These are phyloP conservation scores for Candida sithepensis DNA, from an alignment of 805 yeast genomes.

Conservation along the genomic window DNA sequence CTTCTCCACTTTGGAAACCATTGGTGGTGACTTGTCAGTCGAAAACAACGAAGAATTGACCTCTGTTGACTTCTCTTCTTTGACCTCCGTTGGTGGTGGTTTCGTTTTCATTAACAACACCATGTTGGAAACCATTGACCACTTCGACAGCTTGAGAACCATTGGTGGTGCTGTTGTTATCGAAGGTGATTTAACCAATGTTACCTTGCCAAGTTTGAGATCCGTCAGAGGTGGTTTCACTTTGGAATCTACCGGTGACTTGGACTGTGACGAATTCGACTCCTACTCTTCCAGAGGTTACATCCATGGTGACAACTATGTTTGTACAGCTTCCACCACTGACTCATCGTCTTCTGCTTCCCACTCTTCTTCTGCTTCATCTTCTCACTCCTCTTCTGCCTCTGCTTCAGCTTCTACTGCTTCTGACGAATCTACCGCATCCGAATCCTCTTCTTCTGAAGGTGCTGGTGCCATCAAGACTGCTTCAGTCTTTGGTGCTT, in stretches of 20 bases:
- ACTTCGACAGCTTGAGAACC: conserved; percentile 68
- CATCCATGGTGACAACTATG: conserved; percentile 83
- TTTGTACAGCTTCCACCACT: conserved; percentile 61
- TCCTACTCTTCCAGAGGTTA: conserved; percentile 69
- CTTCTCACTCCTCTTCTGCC: conserved; percentile 24
- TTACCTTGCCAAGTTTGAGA: conserved; percentile 67
- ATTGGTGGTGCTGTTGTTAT: conserved; percentile 88
- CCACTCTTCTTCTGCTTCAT: conserved; percentile 22
- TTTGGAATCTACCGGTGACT: conserved; percentile 70
- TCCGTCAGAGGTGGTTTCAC: conserved; percentile 91
- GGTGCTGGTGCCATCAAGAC: conserved; percentile 26
- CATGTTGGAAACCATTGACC: conserved; percentile 57
- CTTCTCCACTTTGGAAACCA: conserved; percentile 48
- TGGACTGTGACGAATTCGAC: conserved; percentile 78
- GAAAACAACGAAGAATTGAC: conserved; percentile 70
- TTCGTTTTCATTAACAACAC: conserved; percentile 86
- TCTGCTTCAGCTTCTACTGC: conserved; percentile 31
- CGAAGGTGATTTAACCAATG: conserved; percentile 76
- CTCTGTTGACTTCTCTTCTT: conserved; percentile 61
- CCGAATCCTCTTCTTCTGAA: conserved; percentile 31
- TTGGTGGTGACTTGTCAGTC: conserved; percentile 82
- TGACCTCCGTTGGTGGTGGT: conserved; percentile 87
- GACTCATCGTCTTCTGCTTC: conserved; percentile 42
- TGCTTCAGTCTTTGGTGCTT: conserved; percentile 43
- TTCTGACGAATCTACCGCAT: conserved; percentile 35